Conservation (phyloP, 2,329 filamentous ascomycete genomes). For the Peltaster fructicola region DNA sequence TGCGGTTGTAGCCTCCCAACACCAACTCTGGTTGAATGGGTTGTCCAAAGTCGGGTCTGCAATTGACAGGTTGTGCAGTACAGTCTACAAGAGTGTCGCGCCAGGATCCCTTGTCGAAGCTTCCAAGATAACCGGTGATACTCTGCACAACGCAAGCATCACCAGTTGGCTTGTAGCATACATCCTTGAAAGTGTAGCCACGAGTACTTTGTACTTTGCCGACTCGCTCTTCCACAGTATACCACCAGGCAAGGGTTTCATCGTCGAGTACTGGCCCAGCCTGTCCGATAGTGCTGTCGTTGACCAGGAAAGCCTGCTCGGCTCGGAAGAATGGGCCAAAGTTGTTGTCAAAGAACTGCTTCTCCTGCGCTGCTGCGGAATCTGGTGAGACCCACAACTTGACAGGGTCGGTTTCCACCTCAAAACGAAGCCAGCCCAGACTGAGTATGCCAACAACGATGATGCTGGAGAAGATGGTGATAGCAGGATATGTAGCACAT, state of each 20-base stretch:
- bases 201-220: conserved; percentile 53
- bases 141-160: conserved; percentile 86
- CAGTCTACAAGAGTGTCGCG: conserved; percentile 53
- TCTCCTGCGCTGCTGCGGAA: conserved; percentile 79
- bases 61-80: conserved; percentile 50
- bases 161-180: conserved; percentile 88
- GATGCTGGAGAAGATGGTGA: conserved; percentile 66
- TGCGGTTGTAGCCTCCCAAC: conserved; percentile 58
- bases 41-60: conserved; percentile 75
- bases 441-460: conserved; percentile 62
- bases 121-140: conserved; percentile 69
- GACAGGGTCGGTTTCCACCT: conserved; percentile 80
- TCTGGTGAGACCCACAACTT: conserved; percentile 92
- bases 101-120: conserved; percentile 53
- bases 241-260: conserved; percentile 86
- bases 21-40: conserved; percentile 74
- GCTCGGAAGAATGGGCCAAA: conserved; percentile 94
- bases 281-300: conserved; percentile 50
- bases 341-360: conserved; percentile 77
- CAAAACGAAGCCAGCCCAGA: conserved; percentile 72
- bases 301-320: conserved; percentile 85
- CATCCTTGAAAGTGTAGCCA: conserved; percentile 55
- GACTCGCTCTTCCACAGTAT: conserved; percentile 68
- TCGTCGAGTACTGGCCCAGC: conserved; percentile 69
- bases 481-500: conserved; percentile 66